Evolutionary conservation across 2,329 filamentous ascomycete species (phyloP), one percentile per base, ranked within the genome.

Genomic region (Niveomyces coronatus): DNA sequence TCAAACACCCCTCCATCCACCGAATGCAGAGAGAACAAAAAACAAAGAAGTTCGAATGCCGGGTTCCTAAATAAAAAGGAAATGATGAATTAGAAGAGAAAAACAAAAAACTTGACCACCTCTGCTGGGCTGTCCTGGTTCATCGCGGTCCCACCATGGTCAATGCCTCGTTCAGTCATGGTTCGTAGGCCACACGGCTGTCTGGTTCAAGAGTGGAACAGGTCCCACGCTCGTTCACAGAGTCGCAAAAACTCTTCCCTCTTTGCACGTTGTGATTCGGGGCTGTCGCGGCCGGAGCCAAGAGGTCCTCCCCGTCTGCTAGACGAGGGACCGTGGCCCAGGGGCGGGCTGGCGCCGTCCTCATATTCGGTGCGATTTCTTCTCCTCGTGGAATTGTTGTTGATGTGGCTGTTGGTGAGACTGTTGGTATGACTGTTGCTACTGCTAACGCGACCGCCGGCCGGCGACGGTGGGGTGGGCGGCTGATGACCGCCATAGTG

Each of bases 401-500:
- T n/a, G n/a, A n/a, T n/a, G n/a, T n/a, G n/a, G n/a, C n/a, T n/a
- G n/a, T n/a, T n/a, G n/a, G n/a, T n/a, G n/a, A n/a, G n/a, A n/a
- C n/a, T n/a, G n/a, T n/a, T n/a, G n/a, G n/a, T n/a, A n/a, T n/a
- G n/a, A n/a, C 66, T 60, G 47, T 77, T 70, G 45, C 54, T 49
- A 47, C 78, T 70, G 45, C 54, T 49, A 50, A 55, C 53, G 53
- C 54, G 62, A 47, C 56, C 60, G 38, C 68, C 69, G 39, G 78
- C 70, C 11, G 82, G 85, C 31, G 86, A 93, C 4, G 87, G 87
- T 24, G 89, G 88, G 3, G 88, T 94, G 4, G 88, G 88, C 28
- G 89, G 88, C 57, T 94, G 89, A 54, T 93, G 86, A 32, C 87
- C 86, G 27, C 84, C 86, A 57, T 98, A 98, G 61, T 96, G 91